Conservation (phyloP, 148 eudicot species). For the Polygonum maritimum region DNA sequence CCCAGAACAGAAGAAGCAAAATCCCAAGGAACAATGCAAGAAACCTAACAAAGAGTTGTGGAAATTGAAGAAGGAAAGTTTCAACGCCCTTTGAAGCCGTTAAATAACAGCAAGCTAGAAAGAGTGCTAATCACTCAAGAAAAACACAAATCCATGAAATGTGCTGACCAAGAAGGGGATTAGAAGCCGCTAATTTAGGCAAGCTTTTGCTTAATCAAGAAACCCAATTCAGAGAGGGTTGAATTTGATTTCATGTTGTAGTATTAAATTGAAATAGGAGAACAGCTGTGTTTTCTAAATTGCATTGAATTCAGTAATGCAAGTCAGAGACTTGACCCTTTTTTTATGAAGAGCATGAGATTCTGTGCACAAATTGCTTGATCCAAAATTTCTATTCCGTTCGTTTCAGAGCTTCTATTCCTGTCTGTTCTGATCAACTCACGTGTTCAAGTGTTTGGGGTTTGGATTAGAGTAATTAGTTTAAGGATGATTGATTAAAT, state of each 20-base stretch:
- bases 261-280: too few species aligned
- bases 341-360: slow-evolving; percentile 18
- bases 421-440: slow-evolving; percentile 5
- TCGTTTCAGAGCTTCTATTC: slow-evolving; percentile 49
- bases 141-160: slow-evolving; percentile 10
- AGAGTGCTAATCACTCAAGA: slow-evolving; percentile 8
- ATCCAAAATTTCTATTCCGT: slow-evolving; percentile 57
- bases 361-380: slow-evolving; percentile 31
- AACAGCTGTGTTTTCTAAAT: not conserved
- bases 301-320: slow-evolving; percentile 7
- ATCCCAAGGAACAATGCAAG: not conserved
- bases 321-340: slow-evolving; percentile 1
- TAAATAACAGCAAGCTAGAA: not conserved
- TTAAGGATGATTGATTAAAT: not conserved
- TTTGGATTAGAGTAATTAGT: not conserved
- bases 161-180: not conserved
- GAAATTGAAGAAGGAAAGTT: not conserved
- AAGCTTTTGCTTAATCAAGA: not conserved
- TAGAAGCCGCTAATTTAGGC: not conserved
- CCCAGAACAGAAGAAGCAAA: slow-evolving; percentile 1
- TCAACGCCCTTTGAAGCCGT: slow-evolving; percentile 9
- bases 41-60: not conserved
- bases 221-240: not conserved
- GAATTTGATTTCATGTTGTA: not conserved
- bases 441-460: not conserved